Percentiles rank a stretch among this genome's conserved stretches.
Evolutionary conservation across 331 rosid genomes (phyloP).

Genomic region (Arachis monticola): DNA sequence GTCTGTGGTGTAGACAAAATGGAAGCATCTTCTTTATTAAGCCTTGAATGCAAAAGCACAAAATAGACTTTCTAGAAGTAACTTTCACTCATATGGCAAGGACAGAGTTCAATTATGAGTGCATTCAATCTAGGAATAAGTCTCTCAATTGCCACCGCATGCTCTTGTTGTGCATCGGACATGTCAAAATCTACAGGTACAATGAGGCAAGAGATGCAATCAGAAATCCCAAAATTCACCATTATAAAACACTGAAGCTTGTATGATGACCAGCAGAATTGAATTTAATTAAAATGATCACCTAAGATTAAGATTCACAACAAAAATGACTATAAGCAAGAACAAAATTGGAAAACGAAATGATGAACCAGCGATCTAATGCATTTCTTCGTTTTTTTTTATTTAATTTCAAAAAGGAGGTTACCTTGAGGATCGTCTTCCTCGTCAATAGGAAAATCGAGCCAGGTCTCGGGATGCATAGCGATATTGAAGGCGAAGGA

Average conservation of each 20-base stretch:
- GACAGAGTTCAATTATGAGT: slow-evolving; percentile 90
- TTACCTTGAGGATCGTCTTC: slow-evolving; percentile 88
- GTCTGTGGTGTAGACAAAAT: slow-evolving; percentile 74
- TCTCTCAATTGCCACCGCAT: slow-evolving; percentile 70
- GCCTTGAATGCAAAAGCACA: slow-evolving; percentile 90
- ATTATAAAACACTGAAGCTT: not conserved
- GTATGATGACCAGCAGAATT: not conserved
- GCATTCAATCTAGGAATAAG: slow-evolving; percentile 91
- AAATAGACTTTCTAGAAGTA: slow-evolving; percentile 98
- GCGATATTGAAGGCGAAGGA: slow-evolving; percentile 63
- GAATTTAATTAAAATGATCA: not conserved
- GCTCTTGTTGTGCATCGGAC: slow-evolving; percentile 80
- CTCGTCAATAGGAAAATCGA: slow-evolving; percentile 92
- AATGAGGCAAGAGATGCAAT: slow-evolving; percentile 34
- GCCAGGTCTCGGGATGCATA: slow-evolving; percentile 99
- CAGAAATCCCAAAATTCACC: slow-evolving; percentile 17
- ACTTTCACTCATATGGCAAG: slow-evolving; percentile 91
- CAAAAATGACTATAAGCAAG: slow-evolving; percentile 4
- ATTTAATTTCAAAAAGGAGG: not conserved
- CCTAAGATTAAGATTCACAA: not conserved
- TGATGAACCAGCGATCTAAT: not conserved
- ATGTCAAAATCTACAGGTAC: slow-evolving; percentile 76
- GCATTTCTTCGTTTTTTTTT: not conserved
- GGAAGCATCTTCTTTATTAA: slow-evolving; percentile 80
- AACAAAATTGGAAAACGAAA: not conserved